Conservation (phyloP, 176 grass and related monocot species). For the Oryza punctata region DNA sequence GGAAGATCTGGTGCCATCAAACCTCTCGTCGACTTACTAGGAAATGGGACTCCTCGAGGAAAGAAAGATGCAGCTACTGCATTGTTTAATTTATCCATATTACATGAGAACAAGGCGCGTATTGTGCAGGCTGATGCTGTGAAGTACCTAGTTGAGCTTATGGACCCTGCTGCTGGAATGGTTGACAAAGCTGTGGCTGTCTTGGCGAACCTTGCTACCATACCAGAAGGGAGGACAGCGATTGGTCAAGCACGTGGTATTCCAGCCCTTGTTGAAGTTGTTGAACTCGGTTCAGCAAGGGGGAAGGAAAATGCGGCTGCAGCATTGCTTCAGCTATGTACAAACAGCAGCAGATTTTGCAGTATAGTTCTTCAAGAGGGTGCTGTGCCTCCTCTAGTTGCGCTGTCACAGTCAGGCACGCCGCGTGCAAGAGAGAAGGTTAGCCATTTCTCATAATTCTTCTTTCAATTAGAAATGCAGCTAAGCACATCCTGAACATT, state of each 20-base stretch:
- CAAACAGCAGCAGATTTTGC: conserved; percentile 89
- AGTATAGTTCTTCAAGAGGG: conserved; percentile 97
- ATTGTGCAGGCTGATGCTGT: conserved; percentile 89
- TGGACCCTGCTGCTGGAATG: conserved; percentile 97
- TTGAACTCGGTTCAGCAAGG: conserved; percentile 89
- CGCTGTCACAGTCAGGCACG: conserved; percentile 91
- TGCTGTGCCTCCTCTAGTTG: conserved; percentile 85
- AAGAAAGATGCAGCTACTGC: conserved; percentile 96
- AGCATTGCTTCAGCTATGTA: conserved; percentile 87
- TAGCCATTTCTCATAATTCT: conserved; percentile 4
- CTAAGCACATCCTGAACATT: conserved; percentile 1
- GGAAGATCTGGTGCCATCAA: conserved; percentile 81
- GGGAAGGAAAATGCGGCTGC: conserved; percentile 94
- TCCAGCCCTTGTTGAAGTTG: conserved; percentile 87
- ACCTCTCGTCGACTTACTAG: conserved; percentile 78
- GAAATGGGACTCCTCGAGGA: conserved; percentile 82
- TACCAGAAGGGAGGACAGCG: conserved; percentile 83
- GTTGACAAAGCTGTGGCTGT: conserved; percentile 98
- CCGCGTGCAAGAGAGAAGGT: conserved; percentile 94
- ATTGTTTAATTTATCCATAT: conserved; percentile 91
- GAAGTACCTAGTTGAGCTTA: conserved; percentile 77
- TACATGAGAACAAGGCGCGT: conserved; percentile 89
- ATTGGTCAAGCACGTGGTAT: conserved; percentile 85
- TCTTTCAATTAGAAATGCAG: neutral
- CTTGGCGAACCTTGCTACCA: conserved; percentile 89